These are phyloP conservation scores for Xanthoconium separans DNA, from an alignment of 1,284 basidiomycete species.

Conservation along the genomic window DNA sequence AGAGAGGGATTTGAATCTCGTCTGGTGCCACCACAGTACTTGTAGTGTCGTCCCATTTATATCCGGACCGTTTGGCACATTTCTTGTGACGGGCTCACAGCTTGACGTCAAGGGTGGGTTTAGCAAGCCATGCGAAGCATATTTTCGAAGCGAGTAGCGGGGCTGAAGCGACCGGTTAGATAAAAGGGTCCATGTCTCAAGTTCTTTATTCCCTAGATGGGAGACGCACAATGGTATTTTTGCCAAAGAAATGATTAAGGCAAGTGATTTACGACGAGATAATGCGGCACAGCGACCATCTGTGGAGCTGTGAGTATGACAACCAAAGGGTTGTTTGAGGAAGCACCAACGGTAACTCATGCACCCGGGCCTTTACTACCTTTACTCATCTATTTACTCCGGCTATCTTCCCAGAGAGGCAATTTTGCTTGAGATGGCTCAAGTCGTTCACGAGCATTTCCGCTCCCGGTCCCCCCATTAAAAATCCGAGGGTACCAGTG, in stretches of 20 bases:
- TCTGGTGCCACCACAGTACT: slow-evolving; percentile 2
- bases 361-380: no score
- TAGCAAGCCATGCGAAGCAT: slow-evolving; percentile 5
- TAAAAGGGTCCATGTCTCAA: slow-evolving; percentile 14
- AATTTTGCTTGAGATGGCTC: slow-evolving; percentile 14
- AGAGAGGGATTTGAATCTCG: slow-evolving; percentile 9
- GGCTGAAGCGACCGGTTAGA: slow-evolving; percentile 2
- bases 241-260: neutral
- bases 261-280: neutral
- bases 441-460: slow-evolving; percentile 19
- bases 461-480: slow-evolving; percentile 1
- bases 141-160: slow-evolving; percentile 6
- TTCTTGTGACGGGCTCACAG: slow-evolving; percentile 7
- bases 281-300: neutral
- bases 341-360: no score
- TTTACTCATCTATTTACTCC: neutral
- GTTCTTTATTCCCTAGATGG: neutral
- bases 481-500: slow-evolving; percentile 13
- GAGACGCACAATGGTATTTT: neutral
- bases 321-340: neutral
- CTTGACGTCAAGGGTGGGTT: slow-evolving; percentile 32
- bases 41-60: slow-evolving; percentile 18
- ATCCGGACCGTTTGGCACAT: slow-evolving; percentile 12
- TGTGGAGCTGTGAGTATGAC: slow-evolving; percentile 4
- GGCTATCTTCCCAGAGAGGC: slow-evolving; percentile 16